Conservation (phyloP, 495 filamentous ascomycete genomes). For the Cercophora scortea region DNA sequence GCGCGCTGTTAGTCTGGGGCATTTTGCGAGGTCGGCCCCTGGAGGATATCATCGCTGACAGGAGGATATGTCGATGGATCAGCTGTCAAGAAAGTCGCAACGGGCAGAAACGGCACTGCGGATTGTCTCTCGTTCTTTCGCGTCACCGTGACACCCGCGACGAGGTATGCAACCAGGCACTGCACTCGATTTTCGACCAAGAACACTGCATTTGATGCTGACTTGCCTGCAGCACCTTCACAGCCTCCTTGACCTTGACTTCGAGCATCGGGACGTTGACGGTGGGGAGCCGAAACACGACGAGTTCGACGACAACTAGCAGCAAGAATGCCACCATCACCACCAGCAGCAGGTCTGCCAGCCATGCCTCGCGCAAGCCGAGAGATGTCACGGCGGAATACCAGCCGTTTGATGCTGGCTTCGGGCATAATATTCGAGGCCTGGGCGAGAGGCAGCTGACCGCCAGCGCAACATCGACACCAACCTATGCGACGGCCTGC, state of each 20-base stretch:
- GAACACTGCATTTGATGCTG: not conserved
- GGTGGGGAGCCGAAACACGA: not conserved
- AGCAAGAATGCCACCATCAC: not conserved
- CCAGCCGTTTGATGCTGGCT: constrained; percentile 1
- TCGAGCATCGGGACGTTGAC: constrained; percentile 3
- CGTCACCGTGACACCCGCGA: constrained; percentile 16
- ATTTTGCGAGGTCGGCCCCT: not conserved
- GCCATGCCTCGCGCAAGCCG: constrained; percentile 3
- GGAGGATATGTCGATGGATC: not conserved
- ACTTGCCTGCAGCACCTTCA: constrained; percentile 3
- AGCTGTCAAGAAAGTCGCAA: constrained; percentile 12
- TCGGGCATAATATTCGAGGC: not conserved
- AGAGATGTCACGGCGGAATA: not conserved
- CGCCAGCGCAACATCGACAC: constrained; percentile 8
- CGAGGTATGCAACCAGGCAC: constrained; percentile 6
- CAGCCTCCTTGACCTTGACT: constrained; percentile 8
- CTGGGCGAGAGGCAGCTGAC: constrained; percentile 8
- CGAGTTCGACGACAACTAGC: not conserved
- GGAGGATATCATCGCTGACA: too few species aligned
- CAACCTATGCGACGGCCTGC: constrained; percentile 16
- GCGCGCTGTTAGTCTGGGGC: too few species aligned
- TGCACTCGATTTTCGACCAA: not conserved
- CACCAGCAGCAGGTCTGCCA: not conserved
- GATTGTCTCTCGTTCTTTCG: constrained; percentile 22
- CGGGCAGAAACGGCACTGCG: constrained; percentile 11